Evolutionary conservation across 192 early-diverging fungal species (phyloP).

Genomic region (Physocladia obscura): DNA sequence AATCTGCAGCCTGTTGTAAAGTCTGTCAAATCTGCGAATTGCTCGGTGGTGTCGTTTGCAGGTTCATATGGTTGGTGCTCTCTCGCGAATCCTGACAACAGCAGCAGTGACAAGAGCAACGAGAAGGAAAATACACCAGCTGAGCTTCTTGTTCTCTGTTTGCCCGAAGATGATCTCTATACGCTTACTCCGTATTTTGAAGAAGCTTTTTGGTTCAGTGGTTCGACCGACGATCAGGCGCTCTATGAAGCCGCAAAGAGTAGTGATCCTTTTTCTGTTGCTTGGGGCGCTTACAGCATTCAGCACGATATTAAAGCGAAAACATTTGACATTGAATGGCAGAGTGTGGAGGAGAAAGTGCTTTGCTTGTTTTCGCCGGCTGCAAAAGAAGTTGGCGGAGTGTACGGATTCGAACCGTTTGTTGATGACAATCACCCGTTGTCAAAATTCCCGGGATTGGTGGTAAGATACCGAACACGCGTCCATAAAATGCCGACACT

Average conservation of each 20-base stretch:
- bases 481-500: neutral
- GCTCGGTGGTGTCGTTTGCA: slow-evolving; percentile 38
- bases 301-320: slow-evolving; percentile 6
- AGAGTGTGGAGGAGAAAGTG: neutral
- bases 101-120: neutral
- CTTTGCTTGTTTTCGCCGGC: slow-evolving; percentile 1
- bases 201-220: slow-evolving; percentile 39
- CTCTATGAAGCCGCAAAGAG: neutral
- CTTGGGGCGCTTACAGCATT: slow-evolving; percentile 34
- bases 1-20: slow-evolving; percentile 28
- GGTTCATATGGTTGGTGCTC: slow-evolving; percentile 34
- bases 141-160: slow-evolving; percentile 30
- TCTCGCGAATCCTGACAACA: slow-evolving; percentile 2
- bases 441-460: slow-evolving; percentile 19
- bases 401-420: slow-evolving; percentile 2
- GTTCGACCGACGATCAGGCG: neutral
- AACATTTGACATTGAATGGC: slow-evolving; percentile 14
- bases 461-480: neutral
- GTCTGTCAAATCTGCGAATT: slow-evolving; percentile 1
- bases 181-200: slow-evolving; percentile 55
- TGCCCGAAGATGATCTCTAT: slow-evolving; percentile 34
- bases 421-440: neutral
- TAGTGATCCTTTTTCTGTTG: slow-evolving; percentile 20
- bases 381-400: neutral
- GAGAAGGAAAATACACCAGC: neutral